These are phyloP conservation scores for Butyriboletus loyo DNA, from an alignment of 768 basidiomycete species.

Conservation along the genomic window DNA sequence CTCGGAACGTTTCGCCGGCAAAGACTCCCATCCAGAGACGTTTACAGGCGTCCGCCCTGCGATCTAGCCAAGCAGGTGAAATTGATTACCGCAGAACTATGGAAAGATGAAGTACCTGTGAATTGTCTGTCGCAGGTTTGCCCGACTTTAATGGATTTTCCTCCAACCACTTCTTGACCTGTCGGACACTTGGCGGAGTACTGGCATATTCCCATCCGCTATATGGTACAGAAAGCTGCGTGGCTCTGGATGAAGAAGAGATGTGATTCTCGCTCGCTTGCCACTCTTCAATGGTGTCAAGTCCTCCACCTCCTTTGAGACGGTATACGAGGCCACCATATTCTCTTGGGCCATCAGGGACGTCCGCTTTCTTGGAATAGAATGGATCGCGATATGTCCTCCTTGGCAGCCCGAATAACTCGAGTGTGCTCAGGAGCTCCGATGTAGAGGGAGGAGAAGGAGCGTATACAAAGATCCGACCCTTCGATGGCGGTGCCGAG, in stretches of 20 bases:
- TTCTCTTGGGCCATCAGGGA: slow-evolving; percentile 64
- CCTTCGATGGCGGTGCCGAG: not conserved
- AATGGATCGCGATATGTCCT: slow-evolving; percentile 75
- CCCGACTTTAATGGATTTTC: slow-evolving; percentile 17
- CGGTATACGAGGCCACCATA: slow-evolving; percentile 78
- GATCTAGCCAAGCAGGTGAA: slow-evolving; percentile 41
- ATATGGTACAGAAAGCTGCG: slow-evolving; percentile 29
- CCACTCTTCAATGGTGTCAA: slow-evolving; percentile 64
- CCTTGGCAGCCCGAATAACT: slow-evolving; percentile 46
- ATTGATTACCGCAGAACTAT: not conserved
- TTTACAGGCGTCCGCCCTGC: slow-evolving; percentile 76
- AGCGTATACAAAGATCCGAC: slow-evolving; percentile 42
- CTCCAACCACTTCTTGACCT: slow-evolving; percentile 55
- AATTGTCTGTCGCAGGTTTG: slow-evolving; percentile 32
- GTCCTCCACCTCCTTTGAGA: slow-evolving; percentile 61
- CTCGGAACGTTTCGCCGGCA: slow-evolving; percentile 42
- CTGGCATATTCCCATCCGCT: slow-evolving; percentile 82
- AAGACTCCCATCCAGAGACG: slow-evolving; percentile 62
- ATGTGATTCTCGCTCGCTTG: slow-evolving; percentile 13
- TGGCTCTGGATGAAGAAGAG: not conserved
- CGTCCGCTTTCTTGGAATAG: slow-evolving; percentile 72
- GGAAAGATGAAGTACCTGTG: slow-evolving; percentile 44
- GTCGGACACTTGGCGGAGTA: slow-evolving; percentile 57
- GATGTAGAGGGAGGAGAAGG: slow-evolving; percentile 48
- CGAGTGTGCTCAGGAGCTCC: slow-evolving; percentile 44